A percentile compares a stretch with the other conserved stretches of the same genome.
phyloP scores from a whole-genome alignment of 257 asterid species.

The Solanum ossicruentum region DNA sequence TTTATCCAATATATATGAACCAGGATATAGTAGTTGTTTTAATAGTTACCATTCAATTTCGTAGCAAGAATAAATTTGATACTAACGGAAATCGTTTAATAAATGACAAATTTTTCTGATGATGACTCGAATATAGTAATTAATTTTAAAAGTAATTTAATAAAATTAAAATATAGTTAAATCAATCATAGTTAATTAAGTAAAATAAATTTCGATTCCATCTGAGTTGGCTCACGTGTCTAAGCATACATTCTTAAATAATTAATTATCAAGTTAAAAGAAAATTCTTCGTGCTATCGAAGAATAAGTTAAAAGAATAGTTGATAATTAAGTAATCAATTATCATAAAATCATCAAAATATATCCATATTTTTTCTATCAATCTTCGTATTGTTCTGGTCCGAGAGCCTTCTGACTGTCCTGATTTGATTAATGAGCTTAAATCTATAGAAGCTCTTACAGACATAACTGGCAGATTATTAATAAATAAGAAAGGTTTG shows the following conservation, averaged over 20 bases:
- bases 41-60: background rate
- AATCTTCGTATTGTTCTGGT: background rate
- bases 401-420: too few species aligned
- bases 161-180: background rate
- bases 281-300: background rate
- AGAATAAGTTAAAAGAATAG: background rate
- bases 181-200: background rate
- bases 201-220: background rate
- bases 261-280: background rate
- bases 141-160: background rate
- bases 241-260: background rate
- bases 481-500: too few species aligned
- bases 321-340: background rate
- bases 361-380: background rate
- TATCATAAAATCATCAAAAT: too few species aligned
- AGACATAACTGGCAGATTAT: too few species aligned
- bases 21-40: background rate
- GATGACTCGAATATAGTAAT: background rate
- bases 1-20: background rate
- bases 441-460: too few species aligned
- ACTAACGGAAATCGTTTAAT: background rate
- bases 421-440: too few species aligned
- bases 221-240: too few species aligned
- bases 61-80: background rate
- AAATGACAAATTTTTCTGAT: background rate